These are phyloP conservation scores for Phytophthora chlamydospora DNA, from an alignment of 352 stramenopile species.

Conservation along the genomic window DNA sequence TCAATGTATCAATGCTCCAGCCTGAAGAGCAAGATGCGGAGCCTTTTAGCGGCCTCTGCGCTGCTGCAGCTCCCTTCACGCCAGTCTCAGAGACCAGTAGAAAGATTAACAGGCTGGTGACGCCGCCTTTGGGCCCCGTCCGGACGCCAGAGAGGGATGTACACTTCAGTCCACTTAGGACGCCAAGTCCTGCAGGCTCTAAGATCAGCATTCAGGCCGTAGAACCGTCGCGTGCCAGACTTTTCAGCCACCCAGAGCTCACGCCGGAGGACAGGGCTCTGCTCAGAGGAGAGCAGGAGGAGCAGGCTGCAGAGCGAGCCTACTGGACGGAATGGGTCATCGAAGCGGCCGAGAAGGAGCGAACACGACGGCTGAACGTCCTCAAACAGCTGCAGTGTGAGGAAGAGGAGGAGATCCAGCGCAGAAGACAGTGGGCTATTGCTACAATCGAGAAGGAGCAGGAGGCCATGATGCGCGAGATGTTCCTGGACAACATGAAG, in stretches of 20 bases:
- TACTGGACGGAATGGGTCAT: conserved; percentile 89
- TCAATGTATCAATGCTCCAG: conserved; percentile 1
- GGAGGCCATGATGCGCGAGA: conserved; percentile 77
- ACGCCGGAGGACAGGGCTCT: conserved; percentile 17
- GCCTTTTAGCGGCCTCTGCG: conserved; percentile 26
- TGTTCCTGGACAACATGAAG: conserved; percentile 90
- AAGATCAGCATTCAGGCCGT: no score
- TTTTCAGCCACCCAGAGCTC: conserved; percentile 10
- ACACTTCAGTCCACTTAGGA: conserved; percentile 1
- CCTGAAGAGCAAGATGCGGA: not conserved
- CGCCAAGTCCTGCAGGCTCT: no score
- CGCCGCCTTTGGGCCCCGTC: conserved; percentile 1
- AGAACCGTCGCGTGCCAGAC: not conserved
- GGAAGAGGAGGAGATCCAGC: conserved; percentile 74
- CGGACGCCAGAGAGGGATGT: not conserved
- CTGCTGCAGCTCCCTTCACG: conserved; percentile 43
- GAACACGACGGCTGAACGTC: conserved; percentile 62
- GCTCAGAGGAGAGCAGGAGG: conserved; percentile 26
- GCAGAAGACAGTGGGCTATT: conserved; percentile 75
- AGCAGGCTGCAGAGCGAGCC: conserved; percentile 50
- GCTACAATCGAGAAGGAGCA: conserved; percentile 84
- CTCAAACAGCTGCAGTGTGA: conserved; percentile 76
- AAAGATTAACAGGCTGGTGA: conserved; percentile 2
- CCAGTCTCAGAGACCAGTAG: conserved; percentile 9
- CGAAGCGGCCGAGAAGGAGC: conserved; percentile 80